Conservation (phyloP, 805 yeast species). For the Saccharomycopsis fibuligera region DNA sequence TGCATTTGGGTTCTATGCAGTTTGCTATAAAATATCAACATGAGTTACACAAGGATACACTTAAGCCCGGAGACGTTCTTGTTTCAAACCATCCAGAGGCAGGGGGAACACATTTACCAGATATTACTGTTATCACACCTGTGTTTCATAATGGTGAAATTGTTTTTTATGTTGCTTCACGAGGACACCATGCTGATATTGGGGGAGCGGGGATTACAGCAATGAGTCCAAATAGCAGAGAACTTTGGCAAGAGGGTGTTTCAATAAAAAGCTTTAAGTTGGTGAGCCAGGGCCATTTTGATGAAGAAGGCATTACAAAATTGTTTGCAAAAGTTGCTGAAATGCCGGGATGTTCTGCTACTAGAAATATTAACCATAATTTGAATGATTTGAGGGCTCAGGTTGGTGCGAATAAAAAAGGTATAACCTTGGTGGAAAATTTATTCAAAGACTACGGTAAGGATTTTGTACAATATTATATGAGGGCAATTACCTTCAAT, state of each 20-base stretch:
- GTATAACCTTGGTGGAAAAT: conserved; percentile 38
- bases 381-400: conserved; percentile 43
- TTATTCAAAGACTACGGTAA: conserved; percentile 39
- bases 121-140: conserved; percentile 52
- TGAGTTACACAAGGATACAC: conserved; percentile 32
- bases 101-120: conserved; percentile 44
- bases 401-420: conserved; percentile 47
- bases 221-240: conserved; percentile 57
- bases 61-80: conserved; percentile 38
- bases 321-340: conserved; percentile 44
- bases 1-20: conserved; percentile 42
- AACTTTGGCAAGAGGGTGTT: conserved; percentile 51
- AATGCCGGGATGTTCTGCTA: conserved; percentile 47
- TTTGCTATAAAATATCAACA: conserved; percentile 34
- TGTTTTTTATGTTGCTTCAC: conserved; percentile 47
- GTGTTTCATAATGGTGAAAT: conserved; percentile 38
- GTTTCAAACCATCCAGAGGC: conserved; percentile 38
- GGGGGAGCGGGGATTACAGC: conserved; percentile 78
- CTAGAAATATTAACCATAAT: conserved; percentile 49
- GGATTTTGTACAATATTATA: conserved; percentile 39
- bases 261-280: conserved; percentile 47
- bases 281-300: conserved; percentile 42
- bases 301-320: conserved; percentile 43
- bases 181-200: conserved; percentile 60
- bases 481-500: conserved; percentile 39